A percentile compares a stretch with the other conserved stretches of the same genome.
Evolutionary conservation across 768 basidiomycete species (phyloP).

Genomic region (Lentinula boryana): DNA sequence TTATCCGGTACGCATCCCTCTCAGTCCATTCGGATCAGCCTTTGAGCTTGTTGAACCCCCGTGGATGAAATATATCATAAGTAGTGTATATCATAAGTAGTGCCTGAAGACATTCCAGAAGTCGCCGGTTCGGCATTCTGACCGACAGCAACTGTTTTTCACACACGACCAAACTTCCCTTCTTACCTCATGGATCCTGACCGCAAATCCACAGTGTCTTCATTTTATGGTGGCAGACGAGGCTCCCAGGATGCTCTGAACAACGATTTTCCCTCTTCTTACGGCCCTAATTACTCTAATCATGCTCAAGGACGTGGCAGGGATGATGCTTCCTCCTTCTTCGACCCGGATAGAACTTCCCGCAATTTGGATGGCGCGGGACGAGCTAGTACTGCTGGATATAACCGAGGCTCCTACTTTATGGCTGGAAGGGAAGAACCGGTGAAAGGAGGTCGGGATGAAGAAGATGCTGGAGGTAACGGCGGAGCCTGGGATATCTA

Average conservation of each 20-base stretch:
- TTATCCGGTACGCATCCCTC: too few relatives aligned
- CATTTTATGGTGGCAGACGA: constrained; percentile 68
- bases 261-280: constrained; percentile 37
- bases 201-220: constrained; percentile 73
- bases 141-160: background rate
- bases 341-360: constrained; percentile 41
- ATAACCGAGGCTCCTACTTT: constrained; percentile 67
- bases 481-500: constrained; percentile 69
- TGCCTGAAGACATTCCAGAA: too few relatives aligned
- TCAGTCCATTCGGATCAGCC: too few relatives aligned
- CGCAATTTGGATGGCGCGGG: constrained; percentile 29
- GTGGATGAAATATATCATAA: too few relatives aligned
- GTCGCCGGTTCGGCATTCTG: too few relatives aligned
- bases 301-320: constrained; percentile 32
- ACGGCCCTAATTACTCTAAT: constrained; percentile 15
- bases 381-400: constrained; percentile 50
- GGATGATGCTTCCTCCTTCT: constrained; percentile 72
- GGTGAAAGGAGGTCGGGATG: constrained; percentile 71
- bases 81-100: too few relatives aligned
- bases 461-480: constrained; percentile 39
- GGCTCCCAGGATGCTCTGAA: constrained; percentile 58
- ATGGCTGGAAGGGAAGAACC: constrained; percentile 69
- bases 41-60: too few relatives aligned
- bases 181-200: constrained; percentile 57
- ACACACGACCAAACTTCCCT: background rate